Conservation (phyloP, 2,329 filamentous ascomycete genomes). For the Aspergillus uvarum region DNA sequence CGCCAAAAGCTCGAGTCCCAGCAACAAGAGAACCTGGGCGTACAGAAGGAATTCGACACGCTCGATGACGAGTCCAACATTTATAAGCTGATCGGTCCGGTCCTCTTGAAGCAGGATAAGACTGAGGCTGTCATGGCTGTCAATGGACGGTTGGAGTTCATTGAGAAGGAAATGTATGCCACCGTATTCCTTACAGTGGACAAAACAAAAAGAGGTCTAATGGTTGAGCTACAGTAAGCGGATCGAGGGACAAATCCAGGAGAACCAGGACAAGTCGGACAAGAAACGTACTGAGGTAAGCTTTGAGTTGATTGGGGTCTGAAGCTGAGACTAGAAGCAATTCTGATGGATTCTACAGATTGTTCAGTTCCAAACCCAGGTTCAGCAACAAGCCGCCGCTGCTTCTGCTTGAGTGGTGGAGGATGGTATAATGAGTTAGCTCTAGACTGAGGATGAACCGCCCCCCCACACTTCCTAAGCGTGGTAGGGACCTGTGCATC, state of each 20-base stretch:
- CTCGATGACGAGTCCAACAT: conserved; percentile 82
- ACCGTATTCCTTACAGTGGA: not conserved
- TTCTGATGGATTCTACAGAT: conserved; percentile 32
- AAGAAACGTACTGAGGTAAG: conserved; percentile 64
- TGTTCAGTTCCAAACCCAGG: conserved; percentile 41
- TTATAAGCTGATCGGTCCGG: conserved; percentile 92
- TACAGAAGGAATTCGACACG: conserved; percentile 83
- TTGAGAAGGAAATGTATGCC: conserved; percentile 84
- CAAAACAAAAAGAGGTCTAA: conserved; percentile 8
- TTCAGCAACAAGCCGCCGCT: conserved; percentile 36
- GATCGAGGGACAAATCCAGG: conserved; percentile 65
- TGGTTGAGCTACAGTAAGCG: conserved; percentile 52
- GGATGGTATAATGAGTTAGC: not conserved
- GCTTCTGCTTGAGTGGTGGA: conserved; percentile 31
- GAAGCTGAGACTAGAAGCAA: not conserved
- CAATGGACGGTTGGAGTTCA: conserved; percentile 86
- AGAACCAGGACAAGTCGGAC: conserved; percentile 64
- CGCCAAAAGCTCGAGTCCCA: conserved; percentile 90
- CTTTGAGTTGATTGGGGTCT: not conserved
- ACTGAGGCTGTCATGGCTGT: conserved; percentile 87
- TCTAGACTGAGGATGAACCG: not conserved
- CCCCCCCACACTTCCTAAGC: not conserved
- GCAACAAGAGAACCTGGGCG: conserved; percentile 85
- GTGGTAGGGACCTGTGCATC: not conserved
- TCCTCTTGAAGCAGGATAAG: conserved; percentile 92